phyloP scores from a whole-genome alignment of 2,329 filamentous ascomycete species.

The Aspergillus tanneri region DNA sequence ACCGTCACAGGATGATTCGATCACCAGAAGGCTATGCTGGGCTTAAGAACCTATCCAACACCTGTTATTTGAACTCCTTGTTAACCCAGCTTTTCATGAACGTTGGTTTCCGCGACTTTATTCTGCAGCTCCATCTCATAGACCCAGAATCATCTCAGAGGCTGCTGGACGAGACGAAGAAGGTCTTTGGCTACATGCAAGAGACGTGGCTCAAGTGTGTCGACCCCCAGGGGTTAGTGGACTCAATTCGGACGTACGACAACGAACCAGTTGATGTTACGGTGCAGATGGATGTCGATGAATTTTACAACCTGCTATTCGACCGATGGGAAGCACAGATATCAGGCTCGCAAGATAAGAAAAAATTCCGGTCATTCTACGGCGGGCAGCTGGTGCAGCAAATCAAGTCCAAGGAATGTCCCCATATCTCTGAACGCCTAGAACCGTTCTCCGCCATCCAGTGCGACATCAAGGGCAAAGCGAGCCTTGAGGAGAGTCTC shows the following conservation, averaged over 20 bases:
- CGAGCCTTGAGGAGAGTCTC: conserved; percentile 77
- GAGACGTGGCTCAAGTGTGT: conserved; percentile 71
- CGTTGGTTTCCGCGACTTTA: conserved; percentile 77
- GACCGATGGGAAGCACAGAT: conserved; percentile 88
- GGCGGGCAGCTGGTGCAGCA: conserved; percentile 91
- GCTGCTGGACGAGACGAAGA: conserved; percentile 74
- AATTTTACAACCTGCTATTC: conserved; percentile 93
- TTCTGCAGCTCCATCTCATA: conserved; percentile 63
- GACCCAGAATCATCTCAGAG: conserved; percentile 60
- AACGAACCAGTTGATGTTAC: conserved; percentile 79
- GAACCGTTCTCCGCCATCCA: conserved; percentile 94
- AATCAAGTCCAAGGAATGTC: conserved; percentile 90
- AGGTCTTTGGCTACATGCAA: conserved; percentile 82
- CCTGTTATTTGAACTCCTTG: conserved; percentile 94
- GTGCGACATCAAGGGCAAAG: conserved; percentile 93
- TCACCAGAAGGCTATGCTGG: conserved; percentile 81
- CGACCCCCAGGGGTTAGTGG: conserved; percentile 70
- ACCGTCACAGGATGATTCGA: conserved; percentile 67
- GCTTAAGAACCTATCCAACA: conserved; percentile 88
- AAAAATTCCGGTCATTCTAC: conserved; percentile 76
- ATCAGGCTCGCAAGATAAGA: conserved; percentile 64
- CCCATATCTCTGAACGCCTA: conserved; percentile 85
- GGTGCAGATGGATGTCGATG: conserved; percentile 96
- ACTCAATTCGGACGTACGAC: conserved; percentile 77
- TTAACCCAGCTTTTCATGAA: conserved; percentile 98